Percentiles rank a stretch among this genome's conserved stretches.
Evolutionary conservation across 495 filamentous ascomycete species (phyloP).

Genomic region (Corynascus novoguineensis): DNA sequence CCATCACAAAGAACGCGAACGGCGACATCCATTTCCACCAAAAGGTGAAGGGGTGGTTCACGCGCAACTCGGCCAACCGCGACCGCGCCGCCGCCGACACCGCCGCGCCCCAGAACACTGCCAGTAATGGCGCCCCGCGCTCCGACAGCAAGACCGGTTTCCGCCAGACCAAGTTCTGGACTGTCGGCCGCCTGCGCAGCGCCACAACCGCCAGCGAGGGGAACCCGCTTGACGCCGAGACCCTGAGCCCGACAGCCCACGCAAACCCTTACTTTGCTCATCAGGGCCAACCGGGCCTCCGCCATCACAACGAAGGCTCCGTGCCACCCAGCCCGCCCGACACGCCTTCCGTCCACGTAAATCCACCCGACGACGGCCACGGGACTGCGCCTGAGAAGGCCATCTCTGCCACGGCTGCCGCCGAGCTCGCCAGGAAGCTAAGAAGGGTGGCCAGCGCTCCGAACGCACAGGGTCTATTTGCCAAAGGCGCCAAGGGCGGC

Average conservation of each 20-base stretch:
- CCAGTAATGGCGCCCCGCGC: constrained; percentile 7
- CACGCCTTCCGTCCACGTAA: constrained; percentile 70
- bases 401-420: constrained; percentile 66
- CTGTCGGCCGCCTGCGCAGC: constrained; percentile 70
- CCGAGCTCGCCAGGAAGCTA: constrained; percentile 85
- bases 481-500: constrained; percentile 47
- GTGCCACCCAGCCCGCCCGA: constrained; percentile 96
- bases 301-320: constrained; percentile 91
- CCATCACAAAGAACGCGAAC: constrained; percentile 36
- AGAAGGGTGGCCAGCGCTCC: constrained; percentile 92
- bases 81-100: constrained; percentile 42
- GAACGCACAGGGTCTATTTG: constrained; percentile 92
- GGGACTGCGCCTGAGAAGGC: constrained; percentile 53
- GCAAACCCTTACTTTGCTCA: constrained; percentile 98
- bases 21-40: constrained; percentile 67
- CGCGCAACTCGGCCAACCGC: constrained; percentile 61
- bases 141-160: constrained; percentile 45
- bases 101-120: constrained; percentile 29
- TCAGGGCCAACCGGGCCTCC: constrained; percentile 85
- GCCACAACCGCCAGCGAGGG: constrained; percentile 91
- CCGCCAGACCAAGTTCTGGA: constrained; percentile 77
- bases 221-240: constrained; percentile 82
- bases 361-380: constrained; percentile 52
- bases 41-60: constrained; percentile 95
- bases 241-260: constrained; percentile 83